Evolutionary conservation across 2,329 filamentous ascomycete genomes (phyloP), one percentile per base, ranked within the genome.

Genomic region (Pyrenophora teres): DNA sequence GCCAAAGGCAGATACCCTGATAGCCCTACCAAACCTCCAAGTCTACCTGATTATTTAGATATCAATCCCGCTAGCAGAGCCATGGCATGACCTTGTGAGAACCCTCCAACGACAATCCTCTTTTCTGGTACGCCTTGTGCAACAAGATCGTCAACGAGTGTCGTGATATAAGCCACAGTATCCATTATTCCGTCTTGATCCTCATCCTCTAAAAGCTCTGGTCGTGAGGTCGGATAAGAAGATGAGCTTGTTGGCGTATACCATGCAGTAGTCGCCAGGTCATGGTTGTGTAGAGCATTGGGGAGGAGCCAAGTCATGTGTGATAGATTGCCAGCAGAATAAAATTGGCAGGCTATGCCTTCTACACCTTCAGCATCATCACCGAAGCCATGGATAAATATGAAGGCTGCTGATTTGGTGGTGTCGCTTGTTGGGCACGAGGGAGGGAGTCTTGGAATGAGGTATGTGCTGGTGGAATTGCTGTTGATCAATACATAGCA

Each of bases 261-360:
- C 80, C 77, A 82, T 16, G 77, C 80, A 52, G 73, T 77, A 19
- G 74, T 66, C 57, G 73, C 74, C 13, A 77, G 69, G 39, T 80
- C 77, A 49, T 70, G 74, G 59, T 80, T 76, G 33, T 78, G 71
- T 36, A 73, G 69, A 2, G 80, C 79, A 47, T 79, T 81, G 12
- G 81, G 80, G 23, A 82, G 73, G 35, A 81, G 67, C 79, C 79
- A 82, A 40, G 73, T 70, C 57, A 81, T 65, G 59, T 80, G 73
- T 0, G 77, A 73, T 4, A 82, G 71, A 63, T 81, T 82, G 52
- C 69, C 65, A 38, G 76, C 76, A 33, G 74, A 61, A 52, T 80
- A 78, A 58, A 81, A 81, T 56, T 80, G 78, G 23, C 75, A 70
- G 13, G 76, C 75, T 7, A 80, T 69, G 42, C 78, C 69, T 54